phyloP scores from a whole-genome alignment of 2,329 filamentous ascomycete species.

The Epichloe bromicola region DNA sequence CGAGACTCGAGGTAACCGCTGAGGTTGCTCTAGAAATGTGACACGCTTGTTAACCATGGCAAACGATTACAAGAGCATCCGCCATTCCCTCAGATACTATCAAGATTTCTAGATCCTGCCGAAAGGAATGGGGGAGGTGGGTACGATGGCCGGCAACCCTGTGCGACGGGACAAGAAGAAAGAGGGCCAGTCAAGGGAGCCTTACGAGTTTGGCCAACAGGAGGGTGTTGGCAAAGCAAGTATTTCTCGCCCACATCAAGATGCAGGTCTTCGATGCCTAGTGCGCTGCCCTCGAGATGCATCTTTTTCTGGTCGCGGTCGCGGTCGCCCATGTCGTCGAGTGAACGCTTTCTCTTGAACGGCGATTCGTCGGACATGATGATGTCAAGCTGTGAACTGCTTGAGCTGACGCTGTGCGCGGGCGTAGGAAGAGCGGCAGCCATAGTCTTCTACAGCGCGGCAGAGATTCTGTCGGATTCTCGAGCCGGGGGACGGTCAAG shows the following conservation, averaged over 20 bases:
- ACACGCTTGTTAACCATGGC: constrained; percentile 29
- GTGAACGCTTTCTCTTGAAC: constrained; percentile 48
- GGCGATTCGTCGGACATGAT: constrained; percentile 39
- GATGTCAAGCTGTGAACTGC: constrained; percentile 30
- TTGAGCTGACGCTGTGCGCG: constrained; percentile 49
- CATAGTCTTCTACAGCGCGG: constrained; percentile 29
- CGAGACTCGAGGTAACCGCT: constrained; percentile 34
- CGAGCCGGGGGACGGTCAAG: constrained; percentile 36
- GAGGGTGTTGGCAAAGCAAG: constrained; percentile 39
- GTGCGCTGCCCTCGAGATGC: constrained; percentile 46
- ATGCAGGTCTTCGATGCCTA: constrained; percentile 52
- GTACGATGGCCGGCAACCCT: constrained; percentile 1
- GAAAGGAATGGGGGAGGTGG: constrained; percentile 9
- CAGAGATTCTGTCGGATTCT: constrained; percentile 36
- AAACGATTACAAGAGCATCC: constrained; percentile 11
- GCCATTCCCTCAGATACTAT: constrained; percentile 4
- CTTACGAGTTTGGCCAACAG: constrained; percentile 41
- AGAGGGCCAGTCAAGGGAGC: constrained; percentile 32
- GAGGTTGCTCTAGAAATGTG: constrained; percentile 32
- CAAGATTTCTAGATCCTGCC: constrained; percentile 6
- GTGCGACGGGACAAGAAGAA: constrained; percentile 9
- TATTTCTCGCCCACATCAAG: constrained; percentile 55
- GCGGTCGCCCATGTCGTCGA: constrained; percentile 43
- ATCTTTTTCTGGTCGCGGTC: constrained; percentile 48
- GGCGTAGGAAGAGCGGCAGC: constrained; percentile 45